Conservation (phyloP, 805 yeast species). For the Isabelozyma rhagii region DNA sequence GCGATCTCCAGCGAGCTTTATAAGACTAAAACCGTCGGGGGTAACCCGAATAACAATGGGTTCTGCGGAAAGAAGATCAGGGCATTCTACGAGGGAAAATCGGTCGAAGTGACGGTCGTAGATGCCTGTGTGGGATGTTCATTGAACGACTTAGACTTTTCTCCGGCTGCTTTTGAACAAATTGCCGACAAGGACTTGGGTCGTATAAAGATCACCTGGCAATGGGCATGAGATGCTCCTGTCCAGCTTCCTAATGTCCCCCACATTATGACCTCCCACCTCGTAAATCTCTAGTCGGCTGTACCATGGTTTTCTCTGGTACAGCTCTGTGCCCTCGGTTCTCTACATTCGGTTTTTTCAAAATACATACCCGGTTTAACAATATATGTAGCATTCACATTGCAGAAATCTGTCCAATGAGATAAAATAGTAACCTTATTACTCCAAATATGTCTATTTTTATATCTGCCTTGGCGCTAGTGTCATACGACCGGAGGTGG, state of each 20-base stretch:
- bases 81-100: constrained; percentile 45
- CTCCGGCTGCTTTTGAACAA: constrained; percentile 55
- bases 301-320: neutral
- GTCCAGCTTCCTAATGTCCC: neutral
- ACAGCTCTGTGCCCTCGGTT: neutral
- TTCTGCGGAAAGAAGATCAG: constrained; percentile 53
- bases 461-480: neutral
- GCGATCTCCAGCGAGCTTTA: constrained; percentile 48
- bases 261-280: neutral
- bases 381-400: neutral
- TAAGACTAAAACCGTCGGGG: constrained; percentile 26
- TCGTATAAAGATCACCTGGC: constrained; percentile 54
- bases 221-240: constrained; percentile 18
- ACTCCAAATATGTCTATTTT: neutral
- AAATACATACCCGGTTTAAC: neutral
- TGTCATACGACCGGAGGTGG: no score
- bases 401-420: neutral
- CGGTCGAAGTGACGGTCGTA: constrained; percentile 54
- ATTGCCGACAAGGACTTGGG: constrained; percentile 54
- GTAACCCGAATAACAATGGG: constrained; percentile 43
- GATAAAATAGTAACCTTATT: no score
- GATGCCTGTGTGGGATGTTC: constrained; percentile 59
- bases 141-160: constrained; percentile 50
- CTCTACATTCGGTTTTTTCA: neutral
- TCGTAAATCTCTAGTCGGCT: neutral